Conservation (phyloP, 768 basidiomycete species). For the Xanthoconium purpureum region DNA sequence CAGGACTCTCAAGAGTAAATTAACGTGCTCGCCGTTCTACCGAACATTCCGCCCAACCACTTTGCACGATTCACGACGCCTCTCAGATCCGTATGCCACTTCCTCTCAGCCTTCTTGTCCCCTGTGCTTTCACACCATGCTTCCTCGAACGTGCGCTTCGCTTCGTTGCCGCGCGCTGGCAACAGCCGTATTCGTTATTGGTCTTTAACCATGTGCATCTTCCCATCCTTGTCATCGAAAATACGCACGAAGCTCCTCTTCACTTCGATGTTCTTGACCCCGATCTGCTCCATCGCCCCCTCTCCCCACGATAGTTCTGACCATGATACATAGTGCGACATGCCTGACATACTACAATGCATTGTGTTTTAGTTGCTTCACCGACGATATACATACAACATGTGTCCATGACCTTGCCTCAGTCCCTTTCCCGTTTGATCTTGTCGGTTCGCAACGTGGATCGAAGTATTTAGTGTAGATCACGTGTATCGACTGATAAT, state of each 20-base stretch:
- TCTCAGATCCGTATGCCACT: slow-evolving; percentile 24
- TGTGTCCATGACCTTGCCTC: slow-evolving; percentile 17
- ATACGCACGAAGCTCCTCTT: slow-evolving; percentile 19
- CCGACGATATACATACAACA: slow-evolving; percentile 25
- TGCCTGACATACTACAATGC: slow-evolving; percentile 34
- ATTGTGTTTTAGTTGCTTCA: slow-evolving; percentile 28
- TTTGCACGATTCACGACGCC: slow-evolving; percentile 18
- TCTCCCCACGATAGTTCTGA: slow-evolving; percentile 22
- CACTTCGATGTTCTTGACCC: slow-evolving; percentile 30
- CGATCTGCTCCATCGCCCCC: slow-evolving; percentile 17
- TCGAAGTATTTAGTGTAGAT: slow-evolving; percentile 2
- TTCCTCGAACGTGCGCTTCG: slow-evolving; percentile 7
- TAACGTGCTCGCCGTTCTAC: background rate
- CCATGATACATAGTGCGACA: slow-evolving; percentile 24
- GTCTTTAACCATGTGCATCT: slow-evolving; percentile 25
- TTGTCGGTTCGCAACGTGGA: slow-evolving; percentile 1
- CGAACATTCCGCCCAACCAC: background rate
- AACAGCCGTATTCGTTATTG: slow-evolving; percentile 23
- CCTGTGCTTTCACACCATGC: slow-evolving; percentile 13
- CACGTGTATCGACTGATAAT: slow-evolving; percentile 16
- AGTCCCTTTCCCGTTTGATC: slow-evolving; percentile 1
- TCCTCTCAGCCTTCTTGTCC: slow-evolving; percentile 30
- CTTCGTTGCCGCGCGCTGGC: slow-evolving; percentile 10
- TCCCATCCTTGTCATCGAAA: slow-evolving; percentile 19
- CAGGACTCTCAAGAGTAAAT: slow-evolving; percentile 59